Base-by-base conservation (phyloP, 148 eudicot species). In the Rhododendron ovatum region DNA sequence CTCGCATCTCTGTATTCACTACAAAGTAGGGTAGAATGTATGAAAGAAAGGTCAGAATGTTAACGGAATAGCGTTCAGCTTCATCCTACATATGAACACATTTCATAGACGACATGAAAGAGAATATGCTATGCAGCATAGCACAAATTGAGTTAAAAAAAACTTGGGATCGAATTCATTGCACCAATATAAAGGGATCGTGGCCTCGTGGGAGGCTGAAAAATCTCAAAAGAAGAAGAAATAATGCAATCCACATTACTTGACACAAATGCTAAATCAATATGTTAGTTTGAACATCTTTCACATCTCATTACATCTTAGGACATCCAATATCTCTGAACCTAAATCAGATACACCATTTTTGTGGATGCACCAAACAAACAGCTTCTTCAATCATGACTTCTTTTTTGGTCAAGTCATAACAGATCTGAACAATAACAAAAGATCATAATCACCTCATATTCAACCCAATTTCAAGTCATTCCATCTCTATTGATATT, bases 1-100 rank as follows among this genome's bases (percentile, higher is more conserved):
- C 98, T 92, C 91, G 98, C 91, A 93, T 81, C 89, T 93, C 96
- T 74, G 86, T 83, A 83, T 86, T 89, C 85, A 91, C 94, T 93
- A 86, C 78, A 86, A 78, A 65, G 67, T 9, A 83, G 81, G 86
- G 61, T 24, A 84, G 35, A 86, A 61, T 84, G 63, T 71, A 81
- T 78, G 24, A 76, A 6, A 43, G n/a, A 86, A 45, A 83, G 80
- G 12, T 45, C 82, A 75, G 83, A 37, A 82, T 63, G 51, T 13
- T 69, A 84, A 41, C 47, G 33, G 24, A 28, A 69, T 28, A 61
- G 84, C 22, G 26, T 81, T 22, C 63, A 71, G n/a, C 51, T 81
- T 47, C 65, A 81, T 80, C 59, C 33, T 63, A 43, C 11, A 37
- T 28, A 74, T 37, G 26, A 77, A n/a, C 81, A 75, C 57, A 50